These are phyloP conservation scores for Chlamydomonas asymmetrica DNA, from an alignment of 139 green algal genomes.

Conservation along the genomic window DNA sequence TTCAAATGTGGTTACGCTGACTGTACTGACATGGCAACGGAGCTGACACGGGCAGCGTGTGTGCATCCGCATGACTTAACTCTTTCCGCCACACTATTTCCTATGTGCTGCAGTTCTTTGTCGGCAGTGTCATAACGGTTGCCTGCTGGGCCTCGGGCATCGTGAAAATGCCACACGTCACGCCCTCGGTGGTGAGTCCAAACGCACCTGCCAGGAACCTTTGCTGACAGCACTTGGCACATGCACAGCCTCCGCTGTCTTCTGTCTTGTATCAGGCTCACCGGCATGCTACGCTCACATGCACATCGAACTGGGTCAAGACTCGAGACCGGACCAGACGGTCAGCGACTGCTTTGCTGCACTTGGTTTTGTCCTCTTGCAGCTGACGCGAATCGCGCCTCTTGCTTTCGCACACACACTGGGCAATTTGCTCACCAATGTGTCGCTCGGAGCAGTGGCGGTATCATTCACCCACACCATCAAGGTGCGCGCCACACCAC, in stretches of 20 bases:
- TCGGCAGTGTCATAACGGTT: constrained; percentile 70
- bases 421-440: constrained; percentile 97
- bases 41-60: too few relatives aligned
- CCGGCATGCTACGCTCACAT: too few relatives aligned
- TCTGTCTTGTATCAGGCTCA: too few relatives aligned
- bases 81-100: background rate
- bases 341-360: too few relatives aligned
- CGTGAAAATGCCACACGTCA: constrained; percentile 67
- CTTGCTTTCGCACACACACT: constrained; percentile 94
- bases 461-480: constrained; percentile 99
- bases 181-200: constrained; percentile 38
- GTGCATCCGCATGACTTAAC: too few relatives aligned
- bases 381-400: constrained; percentile 81
- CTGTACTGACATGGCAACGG: too few relatives aligned
- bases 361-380: constrained; percentile 3
- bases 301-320: too few relatives aligned
- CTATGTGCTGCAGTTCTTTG: constrained; percentile 67
- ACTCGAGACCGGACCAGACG: too few relatives aligned
- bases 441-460: constrained; percentile 92
- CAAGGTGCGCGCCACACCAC: constrained; percentile 73
- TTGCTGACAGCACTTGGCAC: background rate
- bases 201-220: background rate
- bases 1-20: background rate
- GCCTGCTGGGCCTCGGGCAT: constrained; percentile 74
- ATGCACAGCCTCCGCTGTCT: background rate